Conservation (phyloP, 371 early-diverging fungal species). For the Apophysomyces elegans region DNA sequence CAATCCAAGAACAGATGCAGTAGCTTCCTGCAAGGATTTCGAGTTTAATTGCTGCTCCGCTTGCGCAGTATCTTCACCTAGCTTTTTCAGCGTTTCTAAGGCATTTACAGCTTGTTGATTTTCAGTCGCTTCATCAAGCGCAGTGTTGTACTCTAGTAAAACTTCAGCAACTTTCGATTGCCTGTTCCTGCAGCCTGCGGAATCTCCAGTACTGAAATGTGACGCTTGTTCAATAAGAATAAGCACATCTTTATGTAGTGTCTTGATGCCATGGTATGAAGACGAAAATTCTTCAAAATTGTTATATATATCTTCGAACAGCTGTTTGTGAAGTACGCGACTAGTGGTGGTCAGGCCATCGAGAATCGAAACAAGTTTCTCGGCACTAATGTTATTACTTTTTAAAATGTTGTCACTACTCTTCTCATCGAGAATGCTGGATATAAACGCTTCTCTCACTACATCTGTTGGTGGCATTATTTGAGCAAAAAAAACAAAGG, state of each 20-base stretch:
- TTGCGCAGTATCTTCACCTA: background rate
- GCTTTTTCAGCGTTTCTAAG: background rate
- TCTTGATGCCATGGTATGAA: background rate
- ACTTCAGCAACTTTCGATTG: background rate
- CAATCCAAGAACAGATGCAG: background rate
- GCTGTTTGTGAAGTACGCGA: background rate
- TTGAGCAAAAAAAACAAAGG: background rate
- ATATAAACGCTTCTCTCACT: background rate
- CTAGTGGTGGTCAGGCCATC: background rate
- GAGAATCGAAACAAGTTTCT: background rate
- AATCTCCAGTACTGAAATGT: background rate
- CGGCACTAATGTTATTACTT: background rate
- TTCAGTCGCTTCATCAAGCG: background rate
- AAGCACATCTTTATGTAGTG: background rate
- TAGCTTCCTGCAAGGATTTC: background rate
- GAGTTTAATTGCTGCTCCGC: background rate
- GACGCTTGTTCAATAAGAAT: background rate
- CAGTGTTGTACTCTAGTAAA: background rate
- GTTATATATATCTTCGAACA: background rate
- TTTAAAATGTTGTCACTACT: background rate
- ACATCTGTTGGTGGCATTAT: background rate
- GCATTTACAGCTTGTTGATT: background rate
- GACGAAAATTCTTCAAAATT: constrained; percentile 1
- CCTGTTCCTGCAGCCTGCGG: background rate
- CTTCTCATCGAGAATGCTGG: constrained; percentile 2